phyloP scores from a whole-genome alignment of 345 rosid species.

The Geranium brycei region DNA sequence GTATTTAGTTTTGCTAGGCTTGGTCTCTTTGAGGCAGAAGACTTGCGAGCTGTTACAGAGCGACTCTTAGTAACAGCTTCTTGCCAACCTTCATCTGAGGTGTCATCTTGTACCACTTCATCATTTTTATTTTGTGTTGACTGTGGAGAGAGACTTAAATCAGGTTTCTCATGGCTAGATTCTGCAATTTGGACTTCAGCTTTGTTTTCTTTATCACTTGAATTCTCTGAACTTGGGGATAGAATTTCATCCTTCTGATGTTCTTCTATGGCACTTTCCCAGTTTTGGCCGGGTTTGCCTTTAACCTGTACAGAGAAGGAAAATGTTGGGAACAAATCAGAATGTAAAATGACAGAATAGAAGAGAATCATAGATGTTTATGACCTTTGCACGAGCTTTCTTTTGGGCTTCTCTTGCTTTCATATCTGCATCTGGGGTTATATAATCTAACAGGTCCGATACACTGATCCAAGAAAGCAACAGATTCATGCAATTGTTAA shows the following conservation, averaged over 20 bases:
- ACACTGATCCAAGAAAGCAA: conserved; percentile 43
- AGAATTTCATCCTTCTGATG: too few relatives aligned
- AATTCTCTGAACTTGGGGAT: too few relatives aligned
- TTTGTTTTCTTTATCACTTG: conserved; percentile 36
- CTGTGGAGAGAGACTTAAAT: conserved; percentile 19
- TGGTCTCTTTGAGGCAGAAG: conserved; percentile 56
- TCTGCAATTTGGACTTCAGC: too few relatives aligned
- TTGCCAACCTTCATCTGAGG: conserved; percentile 96
- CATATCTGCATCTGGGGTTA: conserved; percentile 72
- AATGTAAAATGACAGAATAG: not conserved
- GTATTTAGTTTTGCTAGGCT: conserved; percentile 82
- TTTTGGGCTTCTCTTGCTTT: conserved; percentile 86
- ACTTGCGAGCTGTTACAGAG: conserved; percentile 53
- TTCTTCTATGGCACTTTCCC: conserved; percentile 17
- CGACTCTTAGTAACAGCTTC: conserved; percentile 93
- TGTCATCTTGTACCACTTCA: conserved; percentile 32
- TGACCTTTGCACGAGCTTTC: conserved; percentile 87
- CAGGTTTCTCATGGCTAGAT: too few relatives aligned
- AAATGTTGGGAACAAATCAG: not conserved
- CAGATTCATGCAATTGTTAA: too few relatives aligned
- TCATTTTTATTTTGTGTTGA: conserved; percentile 18
- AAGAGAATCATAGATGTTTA: conserved; percentile 5
- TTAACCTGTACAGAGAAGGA: conserved; percentile 12
- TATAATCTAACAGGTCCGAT: conserved; percentile 94
- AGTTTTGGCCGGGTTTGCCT: conserved; percentile 49